Evolutionary conservation across 345 rosid species (phyloP).

Genomic region (Adansonia digitata): DNA sequence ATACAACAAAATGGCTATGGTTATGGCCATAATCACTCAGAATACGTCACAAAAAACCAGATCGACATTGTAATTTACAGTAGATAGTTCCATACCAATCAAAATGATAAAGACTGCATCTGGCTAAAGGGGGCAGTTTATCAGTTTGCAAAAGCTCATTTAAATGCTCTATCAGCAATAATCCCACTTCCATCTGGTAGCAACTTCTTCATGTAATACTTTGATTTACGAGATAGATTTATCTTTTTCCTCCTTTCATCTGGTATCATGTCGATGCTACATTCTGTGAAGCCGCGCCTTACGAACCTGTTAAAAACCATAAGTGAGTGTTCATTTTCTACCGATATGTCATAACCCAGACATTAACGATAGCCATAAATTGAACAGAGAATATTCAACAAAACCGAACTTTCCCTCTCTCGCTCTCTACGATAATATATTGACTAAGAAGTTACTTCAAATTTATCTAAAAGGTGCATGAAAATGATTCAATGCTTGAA

Average conservation of each 20-base stretch:
- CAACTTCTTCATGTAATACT: conserved; percentile 80
- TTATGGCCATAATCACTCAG: background rate
- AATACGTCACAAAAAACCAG: background rate
- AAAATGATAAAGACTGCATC: background rate
- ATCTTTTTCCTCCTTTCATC: conserved; percentile 62
- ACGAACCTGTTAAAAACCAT: conserved; percentile 48
- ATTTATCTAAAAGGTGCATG: background rate
- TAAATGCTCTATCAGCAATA: conserved; percentile 27
- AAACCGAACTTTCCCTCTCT: background rate
- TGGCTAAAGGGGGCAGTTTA: no score
- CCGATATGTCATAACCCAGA: background rate
- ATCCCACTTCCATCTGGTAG: conserved; percentile 68
- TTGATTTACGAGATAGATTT: conserved; percentile 72
- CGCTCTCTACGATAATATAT: background rate
- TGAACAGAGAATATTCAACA: background rate
- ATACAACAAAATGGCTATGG: background rate
- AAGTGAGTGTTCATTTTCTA: background rate
- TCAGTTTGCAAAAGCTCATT: no score
- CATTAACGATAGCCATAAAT: background rate
- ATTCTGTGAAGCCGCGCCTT: conserved; percentile 76
- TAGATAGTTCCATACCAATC: background rate
- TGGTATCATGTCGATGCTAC: conserved; percentile 70
- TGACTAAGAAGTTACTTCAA: background rate
- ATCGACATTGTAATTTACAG: background rate
- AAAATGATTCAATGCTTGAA: background rate